Percentiles rank a stretch among this genome's conserved stretches.
phyloP scores from a whole-genome alignment of 306 rosid genomes.

The Leucaena leucocephala region DNA sequence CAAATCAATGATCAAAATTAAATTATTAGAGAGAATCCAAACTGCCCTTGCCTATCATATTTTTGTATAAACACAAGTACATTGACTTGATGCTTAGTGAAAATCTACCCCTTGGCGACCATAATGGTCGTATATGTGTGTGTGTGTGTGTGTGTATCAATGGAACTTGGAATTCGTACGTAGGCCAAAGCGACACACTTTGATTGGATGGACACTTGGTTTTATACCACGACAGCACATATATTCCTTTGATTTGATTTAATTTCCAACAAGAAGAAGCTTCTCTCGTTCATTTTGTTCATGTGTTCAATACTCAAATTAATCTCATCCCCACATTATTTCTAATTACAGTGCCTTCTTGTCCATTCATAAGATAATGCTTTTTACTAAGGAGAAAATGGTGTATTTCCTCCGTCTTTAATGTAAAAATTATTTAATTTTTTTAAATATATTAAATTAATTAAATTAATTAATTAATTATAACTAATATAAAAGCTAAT shows the following conservation, averaged over 20 bases:
- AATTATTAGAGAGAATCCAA: not conserved
- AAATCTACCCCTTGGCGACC: conserved; percentile 34
- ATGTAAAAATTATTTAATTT: no score
- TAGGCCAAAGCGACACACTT: conserved; percentile 44
- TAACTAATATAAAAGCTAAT: no score
- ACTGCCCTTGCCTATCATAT: conserved; percentile 14
- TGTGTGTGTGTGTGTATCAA: no score
- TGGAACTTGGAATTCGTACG: conserved; percentile 21
- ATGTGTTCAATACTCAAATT: conserved; percentile 13
- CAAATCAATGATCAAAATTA: not conserved
- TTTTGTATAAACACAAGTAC: conserved; percentile 45
- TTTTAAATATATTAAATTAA: no score
- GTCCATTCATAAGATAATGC: not conserved
- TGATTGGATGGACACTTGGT: conserved; percentile 45
- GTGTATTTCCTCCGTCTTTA: no score
- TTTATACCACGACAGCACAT: conserved; percentile 42
- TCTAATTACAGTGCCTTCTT: not conserved
- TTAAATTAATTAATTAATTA: no score
- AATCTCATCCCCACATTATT: not conserved
- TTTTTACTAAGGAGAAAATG: no score
- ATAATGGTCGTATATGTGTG: conserved; percentile 9
- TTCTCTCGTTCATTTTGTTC: conserved; percentile 26
- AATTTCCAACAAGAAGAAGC: conserved; percentile 17
- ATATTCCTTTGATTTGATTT: conserved; percentile 37
- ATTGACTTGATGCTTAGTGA: conserved; percentile 35